A percentile compares a stretch with the other conserved stretches of the same genome.
These are phyloP conservation scores for Pyrenophora teres DNA, from an alignment of 2,329 filamentous ascomycete genomes.

Conservation along the genomic window DNA sequence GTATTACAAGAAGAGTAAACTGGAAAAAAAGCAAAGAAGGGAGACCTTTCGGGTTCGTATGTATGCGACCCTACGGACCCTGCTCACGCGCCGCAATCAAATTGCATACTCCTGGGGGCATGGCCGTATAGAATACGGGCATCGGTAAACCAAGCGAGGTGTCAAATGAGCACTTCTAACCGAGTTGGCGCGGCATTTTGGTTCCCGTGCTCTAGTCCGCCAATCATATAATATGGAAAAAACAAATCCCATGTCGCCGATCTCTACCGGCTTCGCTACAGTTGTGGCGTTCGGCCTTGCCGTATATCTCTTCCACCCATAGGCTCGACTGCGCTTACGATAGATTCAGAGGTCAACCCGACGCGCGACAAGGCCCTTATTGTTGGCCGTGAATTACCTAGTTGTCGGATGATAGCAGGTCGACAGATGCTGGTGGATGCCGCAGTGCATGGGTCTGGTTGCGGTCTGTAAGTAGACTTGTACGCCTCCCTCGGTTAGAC, in stretches of 20 bases:
- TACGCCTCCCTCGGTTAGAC: neutral
- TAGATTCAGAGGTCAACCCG: no score
- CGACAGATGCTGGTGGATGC: neutral
- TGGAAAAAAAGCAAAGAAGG: neutral
- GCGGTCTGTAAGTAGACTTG: neutral
- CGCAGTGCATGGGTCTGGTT: neutral
- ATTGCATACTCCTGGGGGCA: neutral
- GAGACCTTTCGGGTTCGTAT: neutral
- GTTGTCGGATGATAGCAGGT: no score
- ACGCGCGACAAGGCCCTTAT: no score
- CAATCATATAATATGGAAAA: neutral
- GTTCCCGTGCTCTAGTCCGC: neutral
- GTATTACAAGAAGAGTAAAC: no score
- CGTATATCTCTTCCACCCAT: neutral
- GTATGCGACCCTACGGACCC: neutral
- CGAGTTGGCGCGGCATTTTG: constrained; percentile 2
- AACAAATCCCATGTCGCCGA: neutral
- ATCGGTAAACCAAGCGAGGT: constrained; percentile 1
- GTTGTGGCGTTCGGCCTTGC: neutral
- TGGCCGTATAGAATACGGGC: neutral
- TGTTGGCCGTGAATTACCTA: no score
- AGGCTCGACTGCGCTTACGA: no score
- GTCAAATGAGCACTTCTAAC: neutral
- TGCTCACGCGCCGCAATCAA: constrained; percentile 1
- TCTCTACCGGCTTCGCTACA: neutral